phyloP scores from a whole-genome alignment of 371 early-diverging fungal species.

The Choanephora cucurbitarum region DNA sequence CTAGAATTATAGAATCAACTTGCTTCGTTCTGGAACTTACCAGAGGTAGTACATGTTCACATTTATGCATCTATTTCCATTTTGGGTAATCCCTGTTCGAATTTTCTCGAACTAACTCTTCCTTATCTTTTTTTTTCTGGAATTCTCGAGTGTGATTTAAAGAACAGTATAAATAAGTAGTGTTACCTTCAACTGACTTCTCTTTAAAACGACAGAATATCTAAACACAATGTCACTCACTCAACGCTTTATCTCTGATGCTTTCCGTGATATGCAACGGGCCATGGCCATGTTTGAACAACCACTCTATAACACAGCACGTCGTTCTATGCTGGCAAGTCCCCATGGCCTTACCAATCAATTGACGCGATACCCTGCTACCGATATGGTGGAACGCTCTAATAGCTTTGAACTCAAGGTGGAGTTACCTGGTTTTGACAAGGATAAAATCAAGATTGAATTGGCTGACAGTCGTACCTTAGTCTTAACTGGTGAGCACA shows the following conservation, averaged over 20 bases:
- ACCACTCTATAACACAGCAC: conserved; percentile 25
- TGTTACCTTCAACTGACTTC: no score
- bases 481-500: conserved; percentile 22
- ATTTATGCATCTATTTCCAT: no score
- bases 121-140: no score
- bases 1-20: no score
- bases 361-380: conserved; percentile 14
- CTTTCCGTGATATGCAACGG: conserved; percentile 37
- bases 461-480: conserved; percentile 25
- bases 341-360: background rate
- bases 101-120: no score
- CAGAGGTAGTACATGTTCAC: no score
- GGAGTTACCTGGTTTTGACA: conserved; percentile 32
- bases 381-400: conserved; percentile 25
- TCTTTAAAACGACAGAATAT: no score
- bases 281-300: conserved; percentile 39
- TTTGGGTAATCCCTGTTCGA: no score
- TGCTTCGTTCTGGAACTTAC: no score
- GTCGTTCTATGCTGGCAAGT: conserved; percentile 11
- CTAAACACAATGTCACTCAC: conserved; percentile 22
- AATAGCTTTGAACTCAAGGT: conserved; percentile 29
- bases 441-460: conserved; percentile 31
- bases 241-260: conserved; percentile 30
- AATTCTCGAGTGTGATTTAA: no score
- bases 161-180: no score